Percentiles rank a stretch among this genome's conserved stretches.
These are phyloP conservation scores for Climacium dendroides DNA, from an alignment of 225 moss, liverwort and hornwort species.

Conservation along the genomic window DNA sequence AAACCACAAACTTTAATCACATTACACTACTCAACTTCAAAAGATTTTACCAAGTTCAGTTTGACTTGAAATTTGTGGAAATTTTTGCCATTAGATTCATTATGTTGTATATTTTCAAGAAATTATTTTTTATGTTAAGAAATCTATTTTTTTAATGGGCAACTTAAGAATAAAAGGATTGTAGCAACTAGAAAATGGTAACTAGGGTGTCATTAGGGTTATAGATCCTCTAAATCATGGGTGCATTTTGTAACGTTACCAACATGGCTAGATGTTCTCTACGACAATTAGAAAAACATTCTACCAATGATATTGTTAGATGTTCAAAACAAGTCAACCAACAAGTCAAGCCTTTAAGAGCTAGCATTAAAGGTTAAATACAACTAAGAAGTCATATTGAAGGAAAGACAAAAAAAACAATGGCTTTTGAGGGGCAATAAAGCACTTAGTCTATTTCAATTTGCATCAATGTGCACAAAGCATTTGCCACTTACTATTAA, in stretches of 20 bases:
- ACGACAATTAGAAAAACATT: not conserved
- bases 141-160: not conserved
- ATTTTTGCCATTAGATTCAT: not conserved
- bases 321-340: not conserved
- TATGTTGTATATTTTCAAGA: not conserved
- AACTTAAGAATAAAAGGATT: accelerated
- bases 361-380: not conserved
- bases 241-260: not conserved
- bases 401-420: not conserved
- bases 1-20: not conserved
- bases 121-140: not conserved
- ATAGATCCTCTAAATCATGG: not conserved
- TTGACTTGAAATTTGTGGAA: not conserved
- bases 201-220: not conserved
- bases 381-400: not conserved
- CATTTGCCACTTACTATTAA: not conserved
- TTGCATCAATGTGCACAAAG: not conserved
- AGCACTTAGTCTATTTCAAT: not conserved
- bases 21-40: not conserved
- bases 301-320: not conserved
- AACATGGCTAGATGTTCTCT: not conserved
- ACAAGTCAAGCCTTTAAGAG: accelerated
- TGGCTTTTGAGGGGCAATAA: accelerated
- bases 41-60: accelerated
- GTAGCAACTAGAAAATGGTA: not conserved